Evolutionary conservation across 2,329 filamentous ascomycete species (phyloP), one percentile per base, ranked within the genome.

Genomic region (Fusarium nisikadoi): DNA sequence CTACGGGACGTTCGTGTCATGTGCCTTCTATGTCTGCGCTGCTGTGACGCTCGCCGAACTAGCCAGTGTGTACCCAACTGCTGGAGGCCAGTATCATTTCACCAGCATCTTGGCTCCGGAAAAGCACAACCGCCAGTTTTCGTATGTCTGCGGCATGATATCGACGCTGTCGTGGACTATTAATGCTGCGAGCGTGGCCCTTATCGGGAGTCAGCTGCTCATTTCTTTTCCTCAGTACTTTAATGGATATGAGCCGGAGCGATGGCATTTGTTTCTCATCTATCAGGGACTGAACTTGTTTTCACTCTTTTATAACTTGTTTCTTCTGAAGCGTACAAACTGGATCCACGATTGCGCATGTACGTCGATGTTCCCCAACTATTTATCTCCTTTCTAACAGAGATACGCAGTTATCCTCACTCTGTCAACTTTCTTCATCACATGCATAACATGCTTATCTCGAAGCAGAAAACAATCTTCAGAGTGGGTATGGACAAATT

Each of bases 61-160:
- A 19, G 52, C 52, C 9, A 42, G 36, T 11, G 52, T 29, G 3
- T 42, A 25, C 20, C 38, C 52, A 10, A 42, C 36, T 16, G 52
- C 52, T 14, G 52, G 52, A 17, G 52, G 52, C 14, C 38, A 55
- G 38, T 55, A 55, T 29, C 38, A 42, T 13, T 55, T 41, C 20
- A 43, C 52, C 16, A 55, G 52, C 27, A 31, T 42, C 16, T 17
- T 55, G n/a, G 38, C 52, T 20, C 38, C 36, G 8, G 16, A 33
- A 11, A 20, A 6, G 52, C 31, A 23, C 11, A 31, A 55, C 20
- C 27, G 52, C 7, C n/a, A 36, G 23, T 52, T 52, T 27, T 35
- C 47, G 23, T 52, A 52, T 27, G 17, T 36, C 17, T 52, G 47
- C 8, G 47, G 33, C 16, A 19, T 52, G 16, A 52, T 52, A 20